phyloP scores from a whole-genome alignment of 495 filamentous ascomycete genomes.

The Talaromyces nanjingensis region DNA sequence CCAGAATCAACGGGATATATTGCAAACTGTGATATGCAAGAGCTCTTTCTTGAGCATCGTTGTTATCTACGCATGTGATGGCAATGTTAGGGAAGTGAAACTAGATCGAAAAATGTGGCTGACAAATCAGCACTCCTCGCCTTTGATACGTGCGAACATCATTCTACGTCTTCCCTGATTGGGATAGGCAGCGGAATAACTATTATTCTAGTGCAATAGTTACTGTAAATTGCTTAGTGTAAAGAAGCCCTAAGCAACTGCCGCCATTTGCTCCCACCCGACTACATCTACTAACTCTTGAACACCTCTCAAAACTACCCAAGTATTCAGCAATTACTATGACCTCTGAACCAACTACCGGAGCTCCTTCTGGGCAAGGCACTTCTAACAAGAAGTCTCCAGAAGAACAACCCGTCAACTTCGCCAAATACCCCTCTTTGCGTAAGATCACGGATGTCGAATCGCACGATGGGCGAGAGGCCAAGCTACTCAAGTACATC shows the following conservation, averaged over 20 bases:
- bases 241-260: too few species aligned
- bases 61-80: background rate
- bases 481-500: conserved; percentile 56
- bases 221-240: too few species aligned
- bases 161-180: background rate
- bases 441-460: background rate
- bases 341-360: background rate
- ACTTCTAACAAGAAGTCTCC: too few species aligned
- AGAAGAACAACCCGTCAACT: background rate
- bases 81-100: background rate
- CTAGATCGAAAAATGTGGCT: background rate
- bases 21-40: background rate
- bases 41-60: background rate
- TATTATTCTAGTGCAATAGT: background rate
- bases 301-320: too few species aligned
- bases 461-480: conserved; percentile 60
- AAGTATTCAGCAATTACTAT: background rate
- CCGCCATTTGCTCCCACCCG: too few species aligned
- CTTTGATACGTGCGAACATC: background rate
- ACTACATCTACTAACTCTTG: too few species aligned
- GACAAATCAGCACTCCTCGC: background rate
- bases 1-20: background rate
- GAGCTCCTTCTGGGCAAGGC: background rate
- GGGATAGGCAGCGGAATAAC: background rate
- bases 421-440: conserved; percentile 2